Conservation (phyloP, 768 basidiomycete genomes). For the Rhizopogon sp. region DNA sequence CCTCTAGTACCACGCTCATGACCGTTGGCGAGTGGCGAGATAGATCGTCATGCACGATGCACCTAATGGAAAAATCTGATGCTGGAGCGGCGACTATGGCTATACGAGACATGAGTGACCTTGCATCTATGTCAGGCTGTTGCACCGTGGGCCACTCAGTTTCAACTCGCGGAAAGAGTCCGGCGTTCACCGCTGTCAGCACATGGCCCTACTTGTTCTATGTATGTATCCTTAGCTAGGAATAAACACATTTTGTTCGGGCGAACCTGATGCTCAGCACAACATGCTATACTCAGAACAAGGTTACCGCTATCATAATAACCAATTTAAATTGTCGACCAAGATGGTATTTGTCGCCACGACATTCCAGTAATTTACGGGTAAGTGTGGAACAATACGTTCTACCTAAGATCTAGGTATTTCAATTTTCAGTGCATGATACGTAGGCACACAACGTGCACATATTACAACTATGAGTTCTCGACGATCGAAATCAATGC, state of each 20-base stretch:
- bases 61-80: background rate
- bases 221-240: background rate
- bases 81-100: background rate
- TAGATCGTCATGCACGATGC: slow-evolving; percentile 1
- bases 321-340: background rate
- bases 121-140: background rate
- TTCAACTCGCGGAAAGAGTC: background rate
- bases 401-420: background rate
- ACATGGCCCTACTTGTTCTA: too few species aligned
- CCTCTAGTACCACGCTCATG: background rate
- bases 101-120: background rate
- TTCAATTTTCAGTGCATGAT: background rate
- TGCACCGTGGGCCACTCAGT: background rate
- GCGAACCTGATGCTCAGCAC: background rate
- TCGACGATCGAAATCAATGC: background rate
- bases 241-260: background rate
- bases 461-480: background rate
- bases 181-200: background rate
- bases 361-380: background rate
- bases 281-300: background rate
- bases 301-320: background rate
- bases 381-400: background rate
- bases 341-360: background rate
- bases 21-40: background rate
- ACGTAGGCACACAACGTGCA: background rate